phyloP scores from a whole-genome alignment of 345 rosid species.

The Lepidium didymum region DNA sequence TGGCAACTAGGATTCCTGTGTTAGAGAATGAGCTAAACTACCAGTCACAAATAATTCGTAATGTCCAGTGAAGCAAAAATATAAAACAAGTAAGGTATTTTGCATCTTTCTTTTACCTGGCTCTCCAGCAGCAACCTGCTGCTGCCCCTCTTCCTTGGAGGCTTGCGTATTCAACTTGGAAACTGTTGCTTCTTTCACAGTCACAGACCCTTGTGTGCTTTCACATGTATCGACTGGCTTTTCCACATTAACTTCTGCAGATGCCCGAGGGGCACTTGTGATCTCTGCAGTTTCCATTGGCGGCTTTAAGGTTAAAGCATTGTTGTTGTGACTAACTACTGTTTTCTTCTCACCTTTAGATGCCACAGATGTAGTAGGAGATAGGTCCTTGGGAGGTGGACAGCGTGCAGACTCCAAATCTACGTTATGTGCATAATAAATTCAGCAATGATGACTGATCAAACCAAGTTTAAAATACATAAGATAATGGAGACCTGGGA shows the following conservation, averaged over 20 bases:
- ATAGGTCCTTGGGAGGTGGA: conserved; percentile 61
- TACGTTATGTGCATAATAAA: conserved; percentile 8
- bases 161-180: conserved; percentile 61
- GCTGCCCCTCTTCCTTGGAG: conserved; percentile 65
- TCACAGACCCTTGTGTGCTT: conserved; percentile 58
- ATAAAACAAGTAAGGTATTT: background rate
- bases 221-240: conserved; percentile 54
- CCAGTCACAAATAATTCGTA: background rate
- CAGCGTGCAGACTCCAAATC: conserved; percentile 80
- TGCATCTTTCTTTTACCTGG: conserved; percentile 42
- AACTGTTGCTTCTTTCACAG: conserved; percentile 54
- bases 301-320: conserved; percentile 37
- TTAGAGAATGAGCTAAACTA: background rate
- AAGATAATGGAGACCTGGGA: conserved; percentile 54
- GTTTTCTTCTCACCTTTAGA: conserved; percentile 67
- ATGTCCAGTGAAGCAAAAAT: background rate
- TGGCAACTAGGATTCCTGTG: background rate
- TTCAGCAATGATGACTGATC: conserved; percentile 1
- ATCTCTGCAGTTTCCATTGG: conserved; percentile 38
- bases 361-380: conserved; percentile 70
- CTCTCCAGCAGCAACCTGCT: conserved; percentile 56
- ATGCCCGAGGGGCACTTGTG: conserved; percentile 34
- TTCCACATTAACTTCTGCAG: conserved; percentile 36
- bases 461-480: background rate
- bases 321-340: conserved; percentile 43